phyloP scores from a whole-genome alignment of 176 grass and related monocot genomes.

The Avena eriantha region DNA sequence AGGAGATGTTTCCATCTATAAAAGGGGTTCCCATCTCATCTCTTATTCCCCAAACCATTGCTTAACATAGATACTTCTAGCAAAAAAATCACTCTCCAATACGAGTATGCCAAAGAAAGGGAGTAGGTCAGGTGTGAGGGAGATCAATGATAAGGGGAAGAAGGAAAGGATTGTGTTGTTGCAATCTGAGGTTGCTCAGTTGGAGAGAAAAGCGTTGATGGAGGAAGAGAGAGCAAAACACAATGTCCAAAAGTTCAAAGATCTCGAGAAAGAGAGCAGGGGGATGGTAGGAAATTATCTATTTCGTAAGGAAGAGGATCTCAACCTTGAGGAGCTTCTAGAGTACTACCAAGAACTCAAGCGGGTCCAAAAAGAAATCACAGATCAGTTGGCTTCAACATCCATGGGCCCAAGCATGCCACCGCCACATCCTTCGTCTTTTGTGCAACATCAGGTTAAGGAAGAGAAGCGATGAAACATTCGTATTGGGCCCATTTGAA shows the following conservation, averaged over 20 bases:
- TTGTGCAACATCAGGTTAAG: neutral
- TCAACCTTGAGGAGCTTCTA: neutral
- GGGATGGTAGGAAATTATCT: no score
- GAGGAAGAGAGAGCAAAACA: neutral
- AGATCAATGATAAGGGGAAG: neutral
- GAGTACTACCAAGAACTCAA: neutral
- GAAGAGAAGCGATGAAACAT: neutral
- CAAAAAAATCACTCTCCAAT: no score
- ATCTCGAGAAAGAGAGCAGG: no score
- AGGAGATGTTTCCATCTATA: no score
- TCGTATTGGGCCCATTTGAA: neutral
- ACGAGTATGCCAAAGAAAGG: no score
- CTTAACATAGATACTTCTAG: no score
- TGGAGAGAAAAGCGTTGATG: no score
- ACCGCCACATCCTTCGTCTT: neutral
- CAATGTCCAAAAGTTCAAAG: neutral
- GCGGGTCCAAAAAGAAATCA: neutral
- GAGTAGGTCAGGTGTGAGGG: neutral
- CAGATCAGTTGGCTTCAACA: neutral
- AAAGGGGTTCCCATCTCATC: no score
- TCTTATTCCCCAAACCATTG: no score
- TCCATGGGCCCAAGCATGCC: neutral
- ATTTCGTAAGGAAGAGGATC: no score
- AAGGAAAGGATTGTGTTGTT: neutral
- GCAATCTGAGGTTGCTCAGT: no score